Evolutionary conservation across 2,329 filamentous ascomycete genomes (phyloP).

Genomic region (Colletotrichum eremochloae): DNA sequence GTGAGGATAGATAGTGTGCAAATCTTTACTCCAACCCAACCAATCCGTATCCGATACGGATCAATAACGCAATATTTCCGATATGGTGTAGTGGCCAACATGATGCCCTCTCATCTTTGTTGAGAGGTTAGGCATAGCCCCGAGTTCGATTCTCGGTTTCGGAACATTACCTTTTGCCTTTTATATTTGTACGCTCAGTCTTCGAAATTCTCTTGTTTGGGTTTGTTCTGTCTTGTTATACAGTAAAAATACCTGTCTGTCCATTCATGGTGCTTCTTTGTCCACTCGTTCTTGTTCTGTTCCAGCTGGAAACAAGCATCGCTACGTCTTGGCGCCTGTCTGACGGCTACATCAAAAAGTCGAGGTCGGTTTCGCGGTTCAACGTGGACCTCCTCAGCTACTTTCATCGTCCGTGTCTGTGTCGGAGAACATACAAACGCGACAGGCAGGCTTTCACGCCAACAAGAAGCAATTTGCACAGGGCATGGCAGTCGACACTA

Average conservation of each 20-base stretch:
- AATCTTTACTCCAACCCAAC: too few species aligned
- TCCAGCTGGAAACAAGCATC: neutral
- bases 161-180: neutral
- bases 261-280: neutral
- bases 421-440: neutral
- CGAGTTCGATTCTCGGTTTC: conserved; percentile 42
- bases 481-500: neutral
- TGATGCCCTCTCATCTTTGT: conserved; percentile 27
- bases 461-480: neutral
- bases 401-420: neutral
- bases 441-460: too few species aligned
- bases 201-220: neutral
- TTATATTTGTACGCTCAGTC: neutral
- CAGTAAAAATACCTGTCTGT: too few species aligned
- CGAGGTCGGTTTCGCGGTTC: neutral
- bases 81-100: conserved; percentile 42
- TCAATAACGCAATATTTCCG: neutral
- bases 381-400: too few species aligned
- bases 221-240: neutral
- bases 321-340: neutral
- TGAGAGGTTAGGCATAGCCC: conserved; percentile 38
- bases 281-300: neutral
- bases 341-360: neutral
- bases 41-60: too few species aligned
- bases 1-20: too few species aligned